Base-by-base conservation (phyloP, 148 eudicot genomes). In the Rhododendron molle region DNA sequence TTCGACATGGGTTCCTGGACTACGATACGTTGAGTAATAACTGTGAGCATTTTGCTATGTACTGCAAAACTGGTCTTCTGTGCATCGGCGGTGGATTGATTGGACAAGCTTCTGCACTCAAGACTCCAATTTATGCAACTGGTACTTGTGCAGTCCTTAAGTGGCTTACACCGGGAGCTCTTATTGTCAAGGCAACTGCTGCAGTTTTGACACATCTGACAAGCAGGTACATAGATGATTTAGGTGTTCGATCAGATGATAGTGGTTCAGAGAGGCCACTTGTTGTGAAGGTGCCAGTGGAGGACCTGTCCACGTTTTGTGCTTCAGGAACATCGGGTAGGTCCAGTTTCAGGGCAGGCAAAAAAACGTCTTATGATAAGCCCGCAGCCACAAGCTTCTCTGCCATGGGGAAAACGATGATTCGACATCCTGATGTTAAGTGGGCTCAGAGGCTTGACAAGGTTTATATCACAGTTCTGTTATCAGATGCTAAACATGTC, bases 361-460 rank as follows among this genome's bases (percentile, higher is more conserved):
- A n/a, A 23, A 60, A 52, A 52, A 11, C 11, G 0, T 60, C 12
- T 23, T 16, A 54, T 23, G 67, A 23, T 60, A 60, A 7, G 26
- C 10, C 28, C 0, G 28, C 9, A 2, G 14, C 26, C 0, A 62
- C 71, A 62, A 62, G 71, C 62, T 56, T 23, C 71, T 62, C 71
- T 62, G 65, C n/a, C n/a, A 6, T 21, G 11, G 71, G 12, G 11
- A 62, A 62, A 10, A n/a, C 28, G 12, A 62, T n/a, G 71, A 94
- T 97, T 88, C 96, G 92, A 50, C 96, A 95, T 90, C 99, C 99
- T 81, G 97, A 93, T 76, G 93, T 96, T 30, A 96, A 96, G 91
- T 95, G 99, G 99, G 98, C 99, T 18, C 93, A 96, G 86, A 94
- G 98, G 87, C 93, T 80, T 81, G 99, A 96, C 92, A 91, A 90